A percentile compares a stretch with the other conserved stretches of the same genome.
These are phyloP conservation scores for Boletus sp. DNA, from an alignment of 1,284 basidiomycete species.

Conservation along the genomic window DNA sequence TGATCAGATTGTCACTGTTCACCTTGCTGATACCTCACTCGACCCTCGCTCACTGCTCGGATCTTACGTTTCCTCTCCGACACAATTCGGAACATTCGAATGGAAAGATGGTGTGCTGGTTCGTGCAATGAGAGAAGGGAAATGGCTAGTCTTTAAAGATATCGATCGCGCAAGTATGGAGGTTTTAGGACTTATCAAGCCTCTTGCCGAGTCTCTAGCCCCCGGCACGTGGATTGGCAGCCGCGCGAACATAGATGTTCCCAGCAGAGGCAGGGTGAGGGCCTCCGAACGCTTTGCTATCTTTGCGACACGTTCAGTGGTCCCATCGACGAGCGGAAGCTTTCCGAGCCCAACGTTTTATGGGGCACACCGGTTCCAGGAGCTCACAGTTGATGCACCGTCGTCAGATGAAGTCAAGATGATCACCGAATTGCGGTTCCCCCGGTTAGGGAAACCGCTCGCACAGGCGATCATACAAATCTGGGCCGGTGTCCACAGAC, in stretches of 20 bases:
- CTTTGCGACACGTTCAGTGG: conserved; percentile 75
- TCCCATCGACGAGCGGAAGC: conserved; percentile 39
- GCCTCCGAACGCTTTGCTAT: conserved; percentile 74
- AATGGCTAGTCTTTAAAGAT: conserved; percentile 93
- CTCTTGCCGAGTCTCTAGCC: conserved; percentile 78
- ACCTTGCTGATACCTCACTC: conserved; percentile 91
- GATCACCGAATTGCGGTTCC: conserved; percentile 69
- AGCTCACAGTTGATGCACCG: conserved; percentile 64
- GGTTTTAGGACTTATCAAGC: conserved; percentile 79
- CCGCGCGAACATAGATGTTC: conserved; percentile 65
- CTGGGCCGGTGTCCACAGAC: conserved; percentile 54
- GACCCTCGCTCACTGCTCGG: conserved; percentile 94
- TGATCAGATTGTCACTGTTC: conserved; percentile 75
- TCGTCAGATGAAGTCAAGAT: conserved; percentile 60
- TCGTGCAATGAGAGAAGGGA: conserved; percentile 85
- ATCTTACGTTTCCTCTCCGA: conserved; percentile 88
- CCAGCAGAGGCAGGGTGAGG: conserved; percentile 63
- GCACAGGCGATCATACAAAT: conserved; percentile 52
- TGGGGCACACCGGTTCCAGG: conserved; percentile 77
- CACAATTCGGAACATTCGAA: conserved; percentile 85
- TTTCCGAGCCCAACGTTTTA: conserved; percentile 67
- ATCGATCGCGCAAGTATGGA: conserved; percentile 88
- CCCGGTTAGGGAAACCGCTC: conserved; percentile 49
- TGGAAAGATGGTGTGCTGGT: conserved; percentile 96
- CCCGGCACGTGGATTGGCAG: conserved; percentile 75